phyloP scores from a whole-genome alignment of 495 filamentous ascomycete genomes.

The Aspergillus haitiensis region DNA sequence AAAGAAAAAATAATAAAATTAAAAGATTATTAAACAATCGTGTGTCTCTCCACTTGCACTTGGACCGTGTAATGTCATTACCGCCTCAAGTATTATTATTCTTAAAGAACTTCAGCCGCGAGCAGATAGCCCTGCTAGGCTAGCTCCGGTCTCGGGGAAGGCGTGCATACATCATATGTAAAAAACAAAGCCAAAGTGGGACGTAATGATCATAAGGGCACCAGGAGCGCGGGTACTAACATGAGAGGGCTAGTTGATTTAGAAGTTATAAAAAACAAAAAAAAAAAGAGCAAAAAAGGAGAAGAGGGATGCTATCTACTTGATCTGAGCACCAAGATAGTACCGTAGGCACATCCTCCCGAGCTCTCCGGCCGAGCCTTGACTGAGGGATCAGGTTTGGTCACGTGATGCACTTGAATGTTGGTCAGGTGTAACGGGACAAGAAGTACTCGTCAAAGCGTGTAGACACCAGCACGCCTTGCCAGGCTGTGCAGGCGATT shows the following conservation, averaged over 20 bases:
- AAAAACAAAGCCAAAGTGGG: background rate
- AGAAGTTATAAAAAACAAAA: too few species aligned
- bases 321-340: background rate
- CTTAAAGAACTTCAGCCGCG: conserved; percentile 10
- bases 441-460: conserved; percentile 8
- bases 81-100: background rate
- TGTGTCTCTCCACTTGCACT: background rate
- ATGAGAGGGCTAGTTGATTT: too few species aligned
- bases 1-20: too few species aligned
- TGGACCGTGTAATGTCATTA: background rate
- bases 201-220: too few species aligned
- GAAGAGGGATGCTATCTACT: background rate
- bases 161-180: background rate
- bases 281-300: too few species aligned
- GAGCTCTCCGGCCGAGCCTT: too few species aligned
- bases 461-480: conserved; percentile 22
- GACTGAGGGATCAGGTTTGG: background rate
- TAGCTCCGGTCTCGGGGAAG: conserved; percentile 19
- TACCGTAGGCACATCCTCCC: too few species aligned
- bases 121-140: conserved; percentile 19
- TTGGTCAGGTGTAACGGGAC: conserved; percentile 8
- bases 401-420: conserved; percentile 20
- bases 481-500: background rate
- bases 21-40: background rate
- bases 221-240: too few species aligned